These are phyloP conservation scores for Euphorbia tirucalli DNA, from an alignment of 345 rosid genomes.

Conservation along the genomic window DNA sequence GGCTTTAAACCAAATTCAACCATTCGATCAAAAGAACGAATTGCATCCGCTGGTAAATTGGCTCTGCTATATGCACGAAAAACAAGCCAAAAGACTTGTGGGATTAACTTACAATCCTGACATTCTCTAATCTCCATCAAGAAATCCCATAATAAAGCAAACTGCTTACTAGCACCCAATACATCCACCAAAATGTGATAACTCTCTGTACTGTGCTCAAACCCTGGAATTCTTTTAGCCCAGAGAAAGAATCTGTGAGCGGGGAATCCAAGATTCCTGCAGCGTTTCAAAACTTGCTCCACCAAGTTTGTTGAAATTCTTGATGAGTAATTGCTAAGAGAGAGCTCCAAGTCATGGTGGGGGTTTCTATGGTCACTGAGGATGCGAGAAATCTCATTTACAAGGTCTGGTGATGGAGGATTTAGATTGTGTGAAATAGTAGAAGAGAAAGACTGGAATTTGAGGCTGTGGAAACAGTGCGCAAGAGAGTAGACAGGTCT, in stretches of 20 bases:
- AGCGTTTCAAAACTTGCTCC: constrained; percentile 78
- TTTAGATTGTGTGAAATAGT: background rate
- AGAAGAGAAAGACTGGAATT: background rate
- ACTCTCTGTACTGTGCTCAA: constrained; percentile 56
- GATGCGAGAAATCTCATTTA: constrained; percentile 67
- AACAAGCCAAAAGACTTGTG: constrained; percentile 65
- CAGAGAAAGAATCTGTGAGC: constrained; percentile 89
- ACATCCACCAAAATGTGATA: constrained; percentile 66
- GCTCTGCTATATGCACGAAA: constrained; percentile 74
- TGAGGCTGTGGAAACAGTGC: background rate
- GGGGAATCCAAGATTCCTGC: constrained; percentile 72
- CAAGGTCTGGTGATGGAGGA: constrained; percentile 40
- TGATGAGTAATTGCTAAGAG: constrained; percentile 46
- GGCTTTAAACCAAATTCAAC: constrained; percentile 74
- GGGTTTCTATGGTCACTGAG: constrained; percentile 76
- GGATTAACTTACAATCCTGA: constrained; percentile 35
- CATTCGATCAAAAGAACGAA: constrained; percentile 73
- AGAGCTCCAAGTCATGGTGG: constrained; percentile 64
- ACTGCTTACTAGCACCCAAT: constrained; percentile 61
- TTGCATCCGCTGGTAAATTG: constrained; percentile 65
- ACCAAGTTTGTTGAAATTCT: constrained; percentile 53
- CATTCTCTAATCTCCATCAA: constrained; percentile 58
- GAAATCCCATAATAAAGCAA: constrained; percentile 80
- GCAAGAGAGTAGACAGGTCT: background rate
- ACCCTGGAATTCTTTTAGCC: constrained; percentile 64